Base-by-base conservation (phyloP, 192 early-diverging fungal species). In the Phlyctochytrium arcticum region DNA sequence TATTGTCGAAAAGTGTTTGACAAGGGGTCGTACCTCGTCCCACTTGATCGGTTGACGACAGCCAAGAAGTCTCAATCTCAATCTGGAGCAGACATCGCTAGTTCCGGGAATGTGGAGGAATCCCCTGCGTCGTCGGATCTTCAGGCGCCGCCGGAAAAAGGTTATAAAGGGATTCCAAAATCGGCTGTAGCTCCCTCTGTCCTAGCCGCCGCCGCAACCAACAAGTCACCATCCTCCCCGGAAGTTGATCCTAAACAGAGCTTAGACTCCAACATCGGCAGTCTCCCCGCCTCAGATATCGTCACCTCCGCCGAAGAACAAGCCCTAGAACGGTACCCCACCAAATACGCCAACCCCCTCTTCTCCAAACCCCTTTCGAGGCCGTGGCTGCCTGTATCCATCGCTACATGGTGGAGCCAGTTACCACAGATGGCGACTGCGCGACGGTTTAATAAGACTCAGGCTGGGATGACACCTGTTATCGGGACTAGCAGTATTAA, bases 1-100 rank as follows among this genome's bases (percentile, higher is more conserved):
- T 72, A 76, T 57, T 80, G 78, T 48, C 64, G 55, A 26, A 21
- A 35, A 9, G 65, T 65, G 10, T 80, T 80, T 53, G 42, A 59
- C 12, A 67, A 67, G 26, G 64, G 71, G 19, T 69, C 69, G 24
- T 42, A 61, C 36, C 58, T 69, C 37, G 35, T 71, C 10, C 74
- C 67, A n/a, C 44, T 75, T 24, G 68, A 71, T 50, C 56, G 51
- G 23, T 65, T 75, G 34, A 39, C 9, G 15, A 9, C n/a, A 17
- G 10, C 42, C 32, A 46, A 32, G n/a, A 21, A 29, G 29, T 17
- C 19, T 5, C 19, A 30, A 30, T 4, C 50, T 5, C 50, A 53
- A 30, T 17, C 30, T 12, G 26, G 12, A 5, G 21, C 12, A 12
- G 39, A 44, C 39, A 44, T 44, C 2, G 2, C 15, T 44, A n/a